phyloP scores from a whole-genome alignment of 257 asterid species.

The Lantana camara region DNA sequence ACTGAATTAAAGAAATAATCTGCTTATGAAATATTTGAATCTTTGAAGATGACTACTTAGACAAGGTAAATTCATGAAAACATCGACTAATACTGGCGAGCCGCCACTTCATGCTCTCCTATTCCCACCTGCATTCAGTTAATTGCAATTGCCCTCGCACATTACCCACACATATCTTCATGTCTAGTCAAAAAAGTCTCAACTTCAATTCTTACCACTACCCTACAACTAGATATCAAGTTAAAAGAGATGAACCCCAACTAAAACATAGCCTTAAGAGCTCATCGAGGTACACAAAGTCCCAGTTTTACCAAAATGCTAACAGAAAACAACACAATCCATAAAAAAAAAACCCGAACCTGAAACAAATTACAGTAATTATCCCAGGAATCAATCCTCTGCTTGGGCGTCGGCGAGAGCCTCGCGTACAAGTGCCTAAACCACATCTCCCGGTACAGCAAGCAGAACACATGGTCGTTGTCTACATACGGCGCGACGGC shows the following conservation, averaged over 20 bases:
- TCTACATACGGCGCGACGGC: constrained; percentile 84
- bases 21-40: not conserved
- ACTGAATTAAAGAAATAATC: not conserved
- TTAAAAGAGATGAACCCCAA: not conserved
- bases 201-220: too few species aligned
- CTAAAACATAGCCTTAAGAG: not conserved
- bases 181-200: too few species aligned
- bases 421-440: constrained; percentile 89
- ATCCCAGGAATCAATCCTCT: constrained; percentile 93
- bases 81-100: not conserved
- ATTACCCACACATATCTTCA: too few species aligned
- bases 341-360: constrained; percentile 36
- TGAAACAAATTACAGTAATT: constrained; percentile 88
- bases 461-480: constrained; percentile 90
- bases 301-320: not conserved
- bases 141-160: too few species aligned
- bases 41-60: not conserved
- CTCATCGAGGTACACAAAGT: not conserved
- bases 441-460: constrained; percentile 99
- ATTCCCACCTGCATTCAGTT: too few species aligned
- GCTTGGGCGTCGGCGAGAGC: constrained; percentile 77
- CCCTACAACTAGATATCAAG: not conserved
- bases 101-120: too few species aligned
- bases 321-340: not conserved
- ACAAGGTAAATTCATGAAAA: not conserved